Base-by-base conservation (phyloP, 2,329 filamentous ascomycete genomes). In the Paramyrothecium roridum region DNA sequence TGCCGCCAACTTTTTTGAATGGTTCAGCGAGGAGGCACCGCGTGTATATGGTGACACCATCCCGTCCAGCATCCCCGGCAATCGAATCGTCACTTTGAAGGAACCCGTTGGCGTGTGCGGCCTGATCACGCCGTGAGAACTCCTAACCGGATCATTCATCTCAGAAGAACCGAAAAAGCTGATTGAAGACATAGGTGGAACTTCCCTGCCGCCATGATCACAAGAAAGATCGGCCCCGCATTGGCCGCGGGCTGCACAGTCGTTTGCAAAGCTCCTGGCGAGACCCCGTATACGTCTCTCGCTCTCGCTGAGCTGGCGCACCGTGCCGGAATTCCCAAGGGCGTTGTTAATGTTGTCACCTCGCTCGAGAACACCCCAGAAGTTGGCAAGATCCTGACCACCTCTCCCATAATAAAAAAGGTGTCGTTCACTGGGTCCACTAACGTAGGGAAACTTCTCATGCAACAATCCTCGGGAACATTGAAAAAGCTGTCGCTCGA, bases 231-330 rank as follows among this genome's bases (percentile, higher is more conserved):
- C 52, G 86, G 83, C 2, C 85, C 90, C 2, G 90, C 89, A 10
- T 80, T 98, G 54, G 95, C 95, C 19, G 93, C 92, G n/a, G 95
- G 95, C 56, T 98, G 93, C 76, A 96, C 93, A 0, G 90, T 96
- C 2, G 93, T 98, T 2, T 87, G 87, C 65, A 99, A 99, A 73
- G 89, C 92, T 17, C 93, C 93, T 1, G 87, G 88, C 50, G 93
- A 98, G 78, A 97, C 95, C 1, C 95, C 93, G 0, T 95, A 93
- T 70, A 96, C 93, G 22, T 86, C 91, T 1, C 86, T 96, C 40
- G 93, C 93, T 1, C 74, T 98, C 20, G 91, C 91, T 1, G 93
- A 96, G 73, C 83, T 98, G 43, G 91, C 88, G 11, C 84, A 90
- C 66, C 86, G 93, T 17, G 93, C 93, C 16, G 93, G 95, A 17